Evolutionary conservation across 768 basidiomycete species (phyloP).

Genomic region (Lentinula detonsa): DNA sequence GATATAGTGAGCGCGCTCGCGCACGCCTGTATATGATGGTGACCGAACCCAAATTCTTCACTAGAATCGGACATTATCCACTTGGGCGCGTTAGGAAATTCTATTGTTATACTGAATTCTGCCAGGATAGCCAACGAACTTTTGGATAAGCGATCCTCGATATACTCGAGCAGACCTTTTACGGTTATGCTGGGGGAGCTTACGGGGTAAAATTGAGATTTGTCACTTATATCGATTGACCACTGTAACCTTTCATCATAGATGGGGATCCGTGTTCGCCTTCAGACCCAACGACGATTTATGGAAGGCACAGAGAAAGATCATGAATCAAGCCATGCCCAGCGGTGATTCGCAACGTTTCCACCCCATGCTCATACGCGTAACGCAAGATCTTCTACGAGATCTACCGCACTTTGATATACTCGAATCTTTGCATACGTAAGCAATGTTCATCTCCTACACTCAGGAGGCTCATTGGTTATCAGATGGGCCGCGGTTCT

Average conservation of each 20-base stretch:
- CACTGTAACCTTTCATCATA: background rate
- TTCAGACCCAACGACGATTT: background rate
- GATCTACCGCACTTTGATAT: background rate
- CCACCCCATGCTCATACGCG: background rate
- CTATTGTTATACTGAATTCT: slow-evolving; percentile 2
- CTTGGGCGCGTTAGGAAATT: slow-evolving; percentile 10
- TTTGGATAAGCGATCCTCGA: slow-evolving; percentile 6
- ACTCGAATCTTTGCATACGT: background rate
- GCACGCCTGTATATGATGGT: background rate
- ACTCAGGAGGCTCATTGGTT: background rate
- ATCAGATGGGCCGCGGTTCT: slow-evolving; percentile 13
- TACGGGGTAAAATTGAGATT: slow-evolving; percentile 1
- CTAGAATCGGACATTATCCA: slow-evolving; percentile 20
- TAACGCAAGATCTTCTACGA: slow-evolving; percentile 1
- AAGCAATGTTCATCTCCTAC: background rate
- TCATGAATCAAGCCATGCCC: background rate
- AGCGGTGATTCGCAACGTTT: background rate
- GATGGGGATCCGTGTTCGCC: background rate
- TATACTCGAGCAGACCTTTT: slow-evolving; percentile 1
- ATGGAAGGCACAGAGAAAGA: background rate
- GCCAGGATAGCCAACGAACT: slow-evolving; percentile 2
- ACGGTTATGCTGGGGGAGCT: slow-evolving; percentile 9
- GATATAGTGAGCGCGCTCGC: slow-evolving; percentile 8
- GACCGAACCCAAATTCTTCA: background rate
- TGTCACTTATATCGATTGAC: background rate